A percentile compares a stretch with the other conserved stretches of the same genome.
Conservation (phyloP, 2,329 filamentous ascomycete species). For the Parafenestella ontariensis region DNA sequence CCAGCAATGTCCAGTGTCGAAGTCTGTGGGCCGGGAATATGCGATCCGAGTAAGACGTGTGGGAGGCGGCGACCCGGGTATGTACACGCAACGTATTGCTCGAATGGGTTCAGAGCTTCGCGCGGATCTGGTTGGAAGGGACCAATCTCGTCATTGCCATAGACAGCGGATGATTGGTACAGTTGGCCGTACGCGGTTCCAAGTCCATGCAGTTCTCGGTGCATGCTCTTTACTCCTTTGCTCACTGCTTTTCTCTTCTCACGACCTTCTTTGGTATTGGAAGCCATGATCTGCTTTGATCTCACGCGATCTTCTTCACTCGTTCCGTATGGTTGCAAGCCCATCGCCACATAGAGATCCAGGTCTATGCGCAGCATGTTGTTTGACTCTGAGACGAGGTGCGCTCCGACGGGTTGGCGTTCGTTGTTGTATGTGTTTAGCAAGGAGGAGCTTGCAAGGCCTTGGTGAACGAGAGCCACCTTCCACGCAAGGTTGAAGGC, state of each 20-base stretch:
- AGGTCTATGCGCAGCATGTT: conserved; percentile 16
- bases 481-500: conserved; percentile 51
- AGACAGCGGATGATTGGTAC: conserved; percentile 58
- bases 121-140: conserved; percentile 16
- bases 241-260: conserved; percentile 39
- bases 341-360: conserved; percentile 9
- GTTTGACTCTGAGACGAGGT: conserved; percentile 20
- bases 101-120: conserved; percentile 49
- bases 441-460: conserved; percentile 30
- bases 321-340: conserved; percentile 8
- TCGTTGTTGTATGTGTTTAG: conserved; percentile 42
- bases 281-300: background rate
- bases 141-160: conserved; percentile 52
- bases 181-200: conserved; percentile 67
- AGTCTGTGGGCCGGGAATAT: conserved; percentile 53
- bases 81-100: conserved; percentile 58
- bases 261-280: conserved; percentile 2
- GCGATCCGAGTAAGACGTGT: conserved; percentile 67
- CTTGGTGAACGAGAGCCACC: conserved; percentile 40
- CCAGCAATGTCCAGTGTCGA: conserved; percentile 69
- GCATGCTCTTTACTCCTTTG: conserved; percentile 52
- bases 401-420: conserved; percentile 39
- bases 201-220: conserved; percentile 62
- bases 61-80: conserved; percentile 67
- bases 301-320: conserved; percentile 7